phyloP scores from a whole-genome alignment of 2,329 filamentous ascomycete genomes.

The Exserohilum turcica region DNA sequence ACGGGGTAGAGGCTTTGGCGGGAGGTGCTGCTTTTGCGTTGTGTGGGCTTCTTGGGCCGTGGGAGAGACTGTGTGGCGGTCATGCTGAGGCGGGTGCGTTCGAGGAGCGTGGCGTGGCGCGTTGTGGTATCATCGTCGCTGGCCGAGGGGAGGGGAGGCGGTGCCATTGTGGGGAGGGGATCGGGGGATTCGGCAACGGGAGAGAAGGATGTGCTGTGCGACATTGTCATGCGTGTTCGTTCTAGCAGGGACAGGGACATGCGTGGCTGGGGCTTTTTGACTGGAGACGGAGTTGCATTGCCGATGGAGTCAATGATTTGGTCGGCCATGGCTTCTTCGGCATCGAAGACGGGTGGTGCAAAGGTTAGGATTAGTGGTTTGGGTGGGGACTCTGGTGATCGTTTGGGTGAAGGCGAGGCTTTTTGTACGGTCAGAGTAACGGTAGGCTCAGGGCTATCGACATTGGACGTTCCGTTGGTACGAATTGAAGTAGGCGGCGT shows the following conservation, averaged over 20 bases:
- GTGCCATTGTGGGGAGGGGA: constrained; percentile 17
- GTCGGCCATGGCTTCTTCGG: constrained; percentile 44
- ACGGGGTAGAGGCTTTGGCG: constrained; percentile 51
- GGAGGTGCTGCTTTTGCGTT: constrained; percentile 31
- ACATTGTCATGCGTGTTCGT: constrained; percentile 55
- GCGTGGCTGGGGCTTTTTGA: constrained; percentile 45
- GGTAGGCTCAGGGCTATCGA: constrained; percentile 4
- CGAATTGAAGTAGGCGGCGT: constrained; percentile 17
- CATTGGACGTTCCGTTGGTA: constrained; percentile 7
- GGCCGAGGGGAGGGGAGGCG: constrained; percentile 19
- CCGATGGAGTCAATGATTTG: constrained; percentile 49
- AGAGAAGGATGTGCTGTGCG: constrained; percentile 36
- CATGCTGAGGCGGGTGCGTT: constrained; percentile 83
- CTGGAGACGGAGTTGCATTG: constrained; percentile 49
- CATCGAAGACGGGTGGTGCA: constrained; percentile 24
- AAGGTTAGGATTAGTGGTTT: constrained; percentile 22
- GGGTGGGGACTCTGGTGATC: constrained; percentile 22
- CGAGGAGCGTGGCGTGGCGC: constrained; percentile 58
- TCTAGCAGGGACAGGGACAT: constrained; percentile 54
- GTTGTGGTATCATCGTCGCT: constrained; percentile 19
- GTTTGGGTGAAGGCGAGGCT: constrained; percentile 18
- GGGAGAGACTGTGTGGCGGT: constrained; percentile 58
- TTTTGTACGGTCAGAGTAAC: constrained; percentile 1
- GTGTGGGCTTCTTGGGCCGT: constrained; percentile 18
- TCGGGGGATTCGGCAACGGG: constrained; percentile 34